Percentiles rank a stretch among this genome's conserved stretches.
Conservation (phyloP, 805 yeast species). For the Spathaspora girioi region DNA sequence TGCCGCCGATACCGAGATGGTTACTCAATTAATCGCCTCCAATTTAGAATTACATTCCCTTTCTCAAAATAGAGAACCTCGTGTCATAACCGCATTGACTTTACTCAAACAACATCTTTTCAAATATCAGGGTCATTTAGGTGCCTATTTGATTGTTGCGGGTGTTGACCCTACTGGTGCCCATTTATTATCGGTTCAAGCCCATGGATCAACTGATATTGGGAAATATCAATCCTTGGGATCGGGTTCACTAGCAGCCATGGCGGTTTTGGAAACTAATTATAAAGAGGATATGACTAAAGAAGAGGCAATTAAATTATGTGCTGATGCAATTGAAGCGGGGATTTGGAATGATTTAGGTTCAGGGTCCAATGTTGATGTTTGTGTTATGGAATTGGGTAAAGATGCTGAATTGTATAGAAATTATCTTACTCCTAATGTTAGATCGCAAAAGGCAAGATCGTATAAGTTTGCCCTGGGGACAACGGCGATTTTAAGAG, state of each 20-base stretch:
- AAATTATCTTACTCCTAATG: conserved; percentile 89
- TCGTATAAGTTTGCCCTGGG: conserved; percentile 88
- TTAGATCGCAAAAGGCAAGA: conserved; percentile 74
- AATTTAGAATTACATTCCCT: conserved; percentile 87
- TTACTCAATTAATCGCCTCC: conserved; percentile 87
- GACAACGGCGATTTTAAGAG: conserved; percentile 82
- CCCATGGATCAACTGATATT: conserved; percentile 97
- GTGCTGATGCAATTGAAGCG: conserved; percentile 90
- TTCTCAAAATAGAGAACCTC: conserved; percentile 79
- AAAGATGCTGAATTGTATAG: conserved; percentile 82
- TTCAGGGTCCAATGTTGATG: conserved; percentile 96
- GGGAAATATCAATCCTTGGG: conserved; percentile 92
- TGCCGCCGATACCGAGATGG: conserved; percentile 99
- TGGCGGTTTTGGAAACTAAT: conserved; percentile 90
- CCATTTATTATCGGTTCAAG: conserved; percentile 87
- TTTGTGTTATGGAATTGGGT: conserved; percentile 94
- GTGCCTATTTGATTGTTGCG: conserved; percentile 97
- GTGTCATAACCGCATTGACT: conserved; percentile 91
- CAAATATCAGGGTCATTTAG: conserved; percentile 95
- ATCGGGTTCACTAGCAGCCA: conserved; percentile 96
- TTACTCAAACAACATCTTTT: conserved; percentile 92
- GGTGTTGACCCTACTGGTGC: conserved; percentile 97
- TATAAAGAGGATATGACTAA: conserved; percentile 77
- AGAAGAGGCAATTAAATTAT: conserved; percentile 89
- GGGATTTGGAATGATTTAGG: conserved; percentile 99